These are phyloP conservation scores for Peronospora tabacina DNA, from an alignment of 352 stramenopile species.

Conservation along the genomic window DNA sequence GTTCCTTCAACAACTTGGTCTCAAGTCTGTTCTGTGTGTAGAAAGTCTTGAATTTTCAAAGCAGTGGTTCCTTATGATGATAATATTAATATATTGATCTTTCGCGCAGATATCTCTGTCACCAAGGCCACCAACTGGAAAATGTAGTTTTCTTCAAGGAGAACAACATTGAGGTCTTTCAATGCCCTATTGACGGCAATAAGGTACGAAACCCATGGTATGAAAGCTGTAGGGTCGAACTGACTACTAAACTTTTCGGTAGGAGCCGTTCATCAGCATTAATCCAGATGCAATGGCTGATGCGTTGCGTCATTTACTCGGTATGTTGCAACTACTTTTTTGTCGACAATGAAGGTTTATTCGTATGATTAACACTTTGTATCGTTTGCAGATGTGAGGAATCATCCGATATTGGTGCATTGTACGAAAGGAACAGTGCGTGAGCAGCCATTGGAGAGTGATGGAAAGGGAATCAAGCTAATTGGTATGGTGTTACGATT, in stretches of 20 bases:
- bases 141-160: constrained; percentile 80
- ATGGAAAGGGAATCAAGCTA: background rate
- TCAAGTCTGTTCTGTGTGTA: constrained; percentile 83
- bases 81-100: background rate
- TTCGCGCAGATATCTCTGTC: constrained; percentile 59
- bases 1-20: constrained; percentile 78
- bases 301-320: constrained; percentile 67
- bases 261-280: constrained; percentile 87
- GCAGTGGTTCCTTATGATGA: background rate
- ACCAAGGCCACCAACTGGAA: constrained; percentile 76
- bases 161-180: constrained; percentile 73
- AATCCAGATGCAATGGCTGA: constrained; percentile 74
- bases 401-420: constrained; percentile 83
- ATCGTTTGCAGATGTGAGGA: constrained; percentile 51
- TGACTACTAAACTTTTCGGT: background rate
- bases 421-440: constrained; percentile 84
- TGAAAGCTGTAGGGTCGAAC: background rate
- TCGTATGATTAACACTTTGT: background rate
- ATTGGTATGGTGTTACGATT: background rate
- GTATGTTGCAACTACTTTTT: constrained; percentile 18
- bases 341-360: background rate
- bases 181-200: constrained; percentile 85
- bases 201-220: constrained; percentile 27
- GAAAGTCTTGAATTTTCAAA: background rate
- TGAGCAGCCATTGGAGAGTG: background rate